phyloP scores from a whole-genome alignment of 2,329 filamentous ascomycete species.

The Massarina eburnea region DNA sequence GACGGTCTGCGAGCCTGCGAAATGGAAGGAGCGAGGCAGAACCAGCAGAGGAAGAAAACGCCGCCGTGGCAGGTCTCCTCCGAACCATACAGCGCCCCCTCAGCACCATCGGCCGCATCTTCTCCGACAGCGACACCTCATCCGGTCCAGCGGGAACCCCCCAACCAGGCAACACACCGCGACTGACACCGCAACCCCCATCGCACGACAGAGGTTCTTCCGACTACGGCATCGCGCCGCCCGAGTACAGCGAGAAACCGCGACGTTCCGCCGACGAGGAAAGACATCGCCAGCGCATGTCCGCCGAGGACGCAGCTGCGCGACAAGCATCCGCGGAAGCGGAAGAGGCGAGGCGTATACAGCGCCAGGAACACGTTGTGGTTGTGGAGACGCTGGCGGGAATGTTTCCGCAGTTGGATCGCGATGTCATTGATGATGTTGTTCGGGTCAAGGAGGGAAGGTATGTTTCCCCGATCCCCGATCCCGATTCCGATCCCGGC shows the following conservation, averaged over 20 bases:
- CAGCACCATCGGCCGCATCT: constrained; percentile 90
- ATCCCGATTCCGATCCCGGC: neutral
- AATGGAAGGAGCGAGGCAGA: constrained; percentile 36
- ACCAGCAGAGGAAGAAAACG: constrained; percentile 66
- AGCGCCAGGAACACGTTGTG: constrained; percentile 81
- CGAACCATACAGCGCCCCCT: constrained; percentile 89
- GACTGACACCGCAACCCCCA: constrained; percentile 53
- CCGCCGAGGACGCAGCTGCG: constrained; percentile 84
- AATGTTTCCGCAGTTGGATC: constrained; percentile 96
- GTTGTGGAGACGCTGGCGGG: constrained; percentile 91
- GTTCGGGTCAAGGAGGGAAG: constrained; percentile 93
- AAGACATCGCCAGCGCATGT: constrained; percentile 46
- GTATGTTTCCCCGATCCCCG: constrained; percentile 57
- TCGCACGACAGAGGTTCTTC: constrained; percentile 47
- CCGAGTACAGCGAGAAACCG: constrained; percentile 17
- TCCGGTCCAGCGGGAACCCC: constrained; percentile 47
- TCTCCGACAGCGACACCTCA: constrained; percentile 66
- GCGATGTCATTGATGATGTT: constrained; percentile 94
- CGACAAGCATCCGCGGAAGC: constrained; percentile 87
- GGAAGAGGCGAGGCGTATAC: constrained; percentile 81
- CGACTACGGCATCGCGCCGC: constrained; percentile 19
- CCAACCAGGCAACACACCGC: constrained; percentile 50
- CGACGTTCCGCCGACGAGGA: constrained; percentile 30
- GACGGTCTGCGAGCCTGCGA: constrained; percentile 57
- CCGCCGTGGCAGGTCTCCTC: constrained; percentile 80